Conservation (phyloP, 2,329 filamentous ascomycete species). For the Arthrinium phaeospermum region DNA sequence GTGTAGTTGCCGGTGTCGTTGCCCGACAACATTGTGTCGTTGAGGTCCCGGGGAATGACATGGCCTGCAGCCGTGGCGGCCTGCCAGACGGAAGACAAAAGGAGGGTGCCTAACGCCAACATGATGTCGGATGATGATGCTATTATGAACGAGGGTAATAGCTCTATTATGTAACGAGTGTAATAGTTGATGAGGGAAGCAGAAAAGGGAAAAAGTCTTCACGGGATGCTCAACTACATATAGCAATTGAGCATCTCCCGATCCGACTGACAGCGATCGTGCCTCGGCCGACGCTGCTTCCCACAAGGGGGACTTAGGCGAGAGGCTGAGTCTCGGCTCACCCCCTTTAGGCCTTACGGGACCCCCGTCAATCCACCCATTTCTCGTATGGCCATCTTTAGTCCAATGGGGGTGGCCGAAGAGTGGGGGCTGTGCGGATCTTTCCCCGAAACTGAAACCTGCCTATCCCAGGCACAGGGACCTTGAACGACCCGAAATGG, state of each 20-base stretch:
- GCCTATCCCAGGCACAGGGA: background rate
- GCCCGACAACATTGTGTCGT: background rate
- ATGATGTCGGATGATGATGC: slow-evolving; percentile 7
- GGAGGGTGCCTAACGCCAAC: background rate
- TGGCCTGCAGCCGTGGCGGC: background rate
- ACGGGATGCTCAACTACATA: background rate
- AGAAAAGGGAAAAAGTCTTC: background rate
- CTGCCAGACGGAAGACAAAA: background rate
- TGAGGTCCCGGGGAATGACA: background rate
- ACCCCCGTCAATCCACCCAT: background rate
- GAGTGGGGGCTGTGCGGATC: background rate
- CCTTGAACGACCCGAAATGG: background rate
- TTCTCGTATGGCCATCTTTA: background rate
- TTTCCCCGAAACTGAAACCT: background rate
- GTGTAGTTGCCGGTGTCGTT: background rate
- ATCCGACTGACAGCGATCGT: background rate
- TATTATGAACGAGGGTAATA: slow-evolving; percentile 4
- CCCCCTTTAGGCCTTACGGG: background rate
- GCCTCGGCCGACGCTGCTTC: background rate
- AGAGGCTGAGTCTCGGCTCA: background rate
- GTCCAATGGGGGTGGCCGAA: background rate
- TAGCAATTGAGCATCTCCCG: background rate
- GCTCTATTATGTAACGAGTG: background rate
- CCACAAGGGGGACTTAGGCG: background rate
- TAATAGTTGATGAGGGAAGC: too few species aligned